phyloP scores from a whole-genome alignment of 768 basidiomycete species.

The Macrolepiota albuminosa region DNA sequence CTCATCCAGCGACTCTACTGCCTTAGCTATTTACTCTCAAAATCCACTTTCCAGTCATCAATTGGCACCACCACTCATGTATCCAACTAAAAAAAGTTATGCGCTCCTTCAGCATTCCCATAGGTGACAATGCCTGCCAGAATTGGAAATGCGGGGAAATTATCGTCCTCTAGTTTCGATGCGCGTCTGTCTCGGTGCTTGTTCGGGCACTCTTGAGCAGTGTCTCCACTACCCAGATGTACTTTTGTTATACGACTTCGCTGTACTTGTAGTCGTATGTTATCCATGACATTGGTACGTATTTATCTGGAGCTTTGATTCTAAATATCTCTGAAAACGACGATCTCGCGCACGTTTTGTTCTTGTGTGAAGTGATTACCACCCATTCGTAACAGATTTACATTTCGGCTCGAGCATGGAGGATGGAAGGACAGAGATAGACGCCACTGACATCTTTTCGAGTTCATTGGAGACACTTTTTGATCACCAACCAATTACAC shows the following conservation, averaged over 20 bases:
- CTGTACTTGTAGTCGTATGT: neutral
- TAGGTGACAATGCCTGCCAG: neutral
- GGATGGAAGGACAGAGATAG: slow-evolving; percentile 15
- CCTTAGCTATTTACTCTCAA: neutral
- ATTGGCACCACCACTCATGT: neutral
- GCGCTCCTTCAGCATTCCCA: neutral
- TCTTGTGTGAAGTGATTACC: neutral
- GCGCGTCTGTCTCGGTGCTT: neutral
- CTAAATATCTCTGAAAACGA: slow-evolving; percentile 5
- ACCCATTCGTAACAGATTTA: neutral
- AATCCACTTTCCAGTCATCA: neutral
- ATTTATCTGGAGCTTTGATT: slow-evolving; percentile 8
- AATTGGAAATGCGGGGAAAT: neutral
- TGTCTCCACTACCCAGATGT: neutral
- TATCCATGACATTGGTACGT: neutral
- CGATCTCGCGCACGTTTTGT: neutral
- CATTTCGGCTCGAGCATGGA: slow-evolving; percentile 5
- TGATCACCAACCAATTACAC: slow-evolving; percentile 53
- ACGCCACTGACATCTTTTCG: slow-evolving; percentile 67
- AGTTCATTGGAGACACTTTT: slow-evolving; percentile 61
- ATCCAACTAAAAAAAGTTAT: neutral
- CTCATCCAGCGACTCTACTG: neutral
- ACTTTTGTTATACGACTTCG: neutral
- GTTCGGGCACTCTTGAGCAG: neutral
- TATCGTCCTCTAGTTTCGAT: neutral